These are phyloP conservation scores for Lizanozyma gosingica DNA, from an alignment of 1,139 yeast genomes.

Conservation along the genomic window DNA sequence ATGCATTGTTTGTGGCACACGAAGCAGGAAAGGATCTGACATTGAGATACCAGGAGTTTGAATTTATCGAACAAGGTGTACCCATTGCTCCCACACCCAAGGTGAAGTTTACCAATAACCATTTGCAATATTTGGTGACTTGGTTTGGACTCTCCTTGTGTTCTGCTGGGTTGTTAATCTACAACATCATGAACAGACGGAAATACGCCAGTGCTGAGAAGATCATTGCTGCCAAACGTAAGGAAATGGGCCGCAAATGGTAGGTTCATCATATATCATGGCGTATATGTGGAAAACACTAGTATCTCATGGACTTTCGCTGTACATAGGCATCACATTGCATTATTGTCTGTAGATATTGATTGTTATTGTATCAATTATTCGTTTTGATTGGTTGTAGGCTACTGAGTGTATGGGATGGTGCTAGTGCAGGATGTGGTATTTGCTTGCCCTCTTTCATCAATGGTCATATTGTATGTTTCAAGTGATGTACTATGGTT, in stretches of 20 bases:
- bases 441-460: too few relatives aligned
- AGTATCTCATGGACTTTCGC: too few relatives aligned
- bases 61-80: constrained; percentile 68
- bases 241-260: constrained; percentile 24
- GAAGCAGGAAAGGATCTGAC: constrained; percentile 21
- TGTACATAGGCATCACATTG: too few relatives aligned
- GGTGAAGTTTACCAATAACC: constrained; percentile 79
- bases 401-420: too few relatives aligned
- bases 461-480: too few relatives aligned
- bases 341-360: too few relatives aligned
- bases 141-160: constrained; percentile 86
- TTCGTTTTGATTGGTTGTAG: too few relatives aligned
- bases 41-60: constrained; percentile 35
- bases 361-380: too few relatives aligned
- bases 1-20: constrained; percentile 11
- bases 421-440: too few relatives aligned
- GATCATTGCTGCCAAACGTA: constrained; percentile 32
- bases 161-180: constrained; percentile 53
- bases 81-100: constrained; percentile 81
- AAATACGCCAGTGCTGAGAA: constrained; percentile 30
- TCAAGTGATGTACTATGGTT: too few relatives aligned
- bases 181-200: constrained; percentile 23
- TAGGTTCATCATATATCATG: too few relatives aligned
- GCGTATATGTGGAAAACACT: too few relatives aligned
- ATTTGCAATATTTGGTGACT: constrained; percentile 82